phyloP scores from a whole-genome alignment of 2,329 filamentous ascomycete species.

The Alternaria viburni region DNA sequence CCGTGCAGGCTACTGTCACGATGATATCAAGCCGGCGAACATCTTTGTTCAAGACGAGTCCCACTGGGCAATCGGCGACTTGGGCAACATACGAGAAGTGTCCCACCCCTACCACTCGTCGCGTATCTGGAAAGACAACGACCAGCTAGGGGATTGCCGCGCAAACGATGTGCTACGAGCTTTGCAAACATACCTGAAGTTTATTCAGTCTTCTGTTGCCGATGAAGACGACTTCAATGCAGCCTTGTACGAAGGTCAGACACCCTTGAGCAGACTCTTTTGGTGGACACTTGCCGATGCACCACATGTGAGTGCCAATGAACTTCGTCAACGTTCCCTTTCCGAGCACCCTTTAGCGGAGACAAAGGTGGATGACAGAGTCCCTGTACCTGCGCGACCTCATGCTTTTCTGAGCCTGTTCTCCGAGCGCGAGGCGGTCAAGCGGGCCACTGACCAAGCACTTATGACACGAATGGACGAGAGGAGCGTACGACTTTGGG shows the following conservation, averaged over 20 bases:
- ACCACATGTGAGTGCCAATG: constrained; percentile 12
- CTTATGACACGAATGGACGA: constrained; percentile 16
- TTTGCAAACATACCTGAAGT: constrained; percentile 39
- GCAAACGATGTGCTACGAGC: constrained; percentile 40
- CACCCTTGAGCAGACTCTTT: constrained; percentile 34
- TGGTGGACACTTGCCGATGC: constrained; percentile 26
- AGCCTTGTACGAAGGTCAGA: constrained; percentile 24
- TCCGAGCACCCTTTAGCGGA: constrained; percentile 10
- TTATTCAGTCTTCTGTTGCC: constrained; percentile 19
- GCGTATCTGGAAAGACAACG: constrained; percentile 28
- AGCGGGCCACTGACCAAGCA: not conserved
- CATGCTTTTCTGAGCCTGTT: not conserved
- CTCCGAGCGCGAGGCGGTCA: not conserved
- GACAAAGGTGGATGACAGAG: not conserved
- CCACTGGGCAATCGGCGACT: constrained; percentile 44
- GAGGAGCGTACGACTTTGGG: constrained; percentile 11
- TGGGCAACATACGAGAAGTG: constrained; percentile 43
- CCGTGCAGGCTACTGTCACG: constrained; percentile 42
- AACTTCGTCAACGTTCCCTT: constrained; percentile 15
- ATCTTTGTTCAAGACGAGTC: constrained; percentile 33
- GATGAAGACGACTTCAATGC: constrained; percentile 26
- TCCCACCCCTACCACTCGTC: constrained; percentile 38
- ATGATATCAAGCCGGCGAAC: constrained; percentile 48
- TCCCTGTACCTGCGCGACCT: not conserved
- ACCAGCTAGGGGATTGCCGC: constrained; percentile 33